These are phyloP conservation scores for Microcyclosporella mali DNA, from an alignment of 2,329 filamentous ascomycete species.

Conservation along the genomic window DNA sequence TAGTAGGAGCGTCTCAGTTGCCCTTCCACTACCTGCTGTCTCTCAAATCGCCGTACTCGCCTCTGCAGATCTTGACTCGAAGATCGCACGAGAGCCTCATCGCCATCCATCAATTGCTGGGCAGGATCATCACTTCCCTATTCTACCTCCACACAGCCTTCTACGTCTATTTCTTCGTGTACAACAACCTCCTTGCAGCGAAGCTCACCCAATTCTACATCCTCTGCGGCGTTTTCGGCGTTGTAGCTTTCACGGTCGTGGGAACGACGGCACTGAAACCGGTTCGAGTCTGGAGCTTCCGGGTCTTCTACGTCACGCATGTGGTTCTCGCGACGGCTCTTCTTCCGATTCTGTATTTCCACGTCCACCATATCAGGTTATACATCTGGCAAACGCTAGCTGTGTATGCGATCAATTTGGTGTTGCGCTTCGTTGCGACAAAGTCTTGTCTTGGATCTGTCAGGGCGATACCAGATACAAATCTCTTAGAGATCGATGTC, in stretches of 20 bases:
- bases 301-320: slow-evolving; percentile 53
- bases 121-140: slow-evolving; percentile 48
- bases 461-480: slow-evolving; percentile 35
- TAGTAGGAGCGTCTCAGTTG: slow-evolving; percentile 53
- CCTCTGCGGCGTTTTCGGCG: slow-evolving; percentile 48
- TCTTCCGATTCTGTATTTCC: slow-evolving; percentile 47
- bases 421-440: slow-evolving; percentile 33
- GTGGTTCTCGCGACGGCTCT: slow-evolving; percentile 46
- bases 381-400: slow-evolving; percentile 49
- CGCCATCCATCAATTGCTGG: slow-evolving; percentile 52
- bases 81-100: slow-evolving; percentile 53
- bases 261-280: slow-evolving; percentile 46
- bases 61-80: slow-evolving; percentile 48
- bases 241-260: slow-evolving; percentile 40
- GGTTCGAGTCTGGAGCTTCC: slow-evolving; percentile 43
- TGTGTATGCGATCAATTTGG: slow-evolving; percentile 41
- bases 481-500: slow-evolving; percentile 39
- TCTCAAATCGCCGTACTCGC: slow-evolving; percentile 45
- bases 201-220: slow-evolving; percentile 54
- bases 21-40: slow-evolving; percentile 55
- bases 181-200: slow-evolving; percentile 45
- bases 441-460: slow-evolving; percentile 34
- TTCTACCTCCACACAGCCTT: slow-evolving; percentile 48
- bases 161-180: slow-evolving; percentile 54
- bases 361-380: slow-evolving; percentile 49